Percentiles rank a stretch among this genome's conserved stretches.
Conservation (phyloP, 345 rosid species). For the Hibiscus mutabilis region DNA sequence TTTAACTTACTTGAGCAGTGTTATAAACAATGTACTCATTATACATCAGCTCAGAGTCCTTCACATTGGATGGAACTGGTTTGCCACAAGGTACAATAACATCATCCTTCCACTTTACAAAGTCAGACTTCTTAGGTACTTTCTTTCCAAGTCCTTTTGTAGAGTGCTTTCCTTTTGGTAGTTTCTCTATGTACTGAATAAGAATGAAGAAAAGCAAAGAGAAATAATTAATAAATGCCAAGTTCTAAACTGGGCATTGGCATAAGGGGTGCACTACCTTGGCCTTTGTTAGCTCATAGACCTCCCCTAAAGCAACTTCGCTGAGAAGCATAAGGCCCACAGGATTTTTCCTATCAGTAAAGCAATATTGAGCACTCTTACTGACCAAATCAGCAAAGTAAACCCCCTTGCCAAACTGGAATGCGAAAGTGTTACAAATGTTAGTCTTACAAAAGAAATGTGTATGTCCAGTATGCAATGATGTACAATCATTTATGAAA, state of each 20-base stretch:
- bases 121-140: constrained; percentile 68
- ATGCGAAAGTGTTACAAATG: constrained; percentile 10
- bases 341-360: constrained; percentile 61
- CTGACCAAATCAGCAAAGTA: constrained; percentile 98
- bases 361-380: constrained; percentile 98
- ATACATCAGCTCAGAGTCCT: constrained; percentile 81
- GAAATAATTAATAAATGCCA: neutral
- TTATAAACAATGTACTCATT: constrained; percentile 90
- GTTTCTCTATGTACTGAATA: constrained; percentile 71
- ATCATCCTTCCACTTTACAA: constrained; percentile 76
- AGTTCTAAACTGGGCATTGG: neutral
- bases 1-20: constrained; percentile 66
- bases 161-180: constrained; percentile 84
- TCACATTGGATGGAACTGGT: constrained; percentile 68
- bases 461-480: neutral
- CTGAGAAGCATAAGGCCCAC: constrained; percentile 91
- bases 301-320: constrained; percentile 85
- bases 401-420: constrained; percentile 93
- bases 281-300: constrained; percentile 71
- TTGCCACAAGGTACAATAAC: constrained; percentile 86
- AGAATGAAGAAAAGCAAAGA: constrained; percentile 6
- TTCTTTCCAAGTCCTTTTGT: constrained; percentile 93
- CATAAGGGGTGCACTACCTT: constrained; percentile 36
- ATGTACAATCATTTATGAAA: neutral
- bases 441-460: constrained; percentile 13